These are phyloP conservation scores for Annulohypoxylon moriforme DNA, from an alignment of 495 filamentous ascomycete genomes.

Conservation along the genomic window DNA sequence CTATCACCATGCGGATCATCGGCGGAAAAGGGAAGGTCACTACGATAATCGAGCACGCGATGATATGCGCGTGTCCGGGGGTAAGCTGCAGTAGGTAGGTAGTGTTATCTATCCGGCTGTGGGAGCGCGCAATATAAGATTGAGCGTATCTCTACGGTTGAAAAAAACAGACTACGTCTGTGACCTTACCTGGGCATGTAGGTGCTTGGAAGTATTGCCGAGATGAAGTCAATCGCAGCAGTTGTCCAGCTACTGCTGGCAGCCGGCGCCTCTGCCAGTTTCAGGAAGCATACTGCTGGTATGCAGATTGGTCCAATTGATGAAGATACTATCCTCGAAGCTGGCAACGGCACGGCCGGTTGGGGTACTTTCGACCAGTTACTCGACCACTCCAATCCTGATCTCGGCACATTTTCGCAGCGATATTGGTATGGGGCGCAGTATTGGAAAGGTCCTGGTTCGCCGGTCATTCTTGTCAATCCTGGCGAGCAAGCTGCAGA, in stretches of 20 bases:
- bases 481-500: slow-evolving; percentile 68
- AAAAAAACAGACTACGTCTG: not conserved
- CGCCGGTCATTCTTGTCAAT: slow-evolving; percentile 66
- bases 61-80: slow-evolving; percentile 18
- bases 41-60: slow-evolving; percentile 35
- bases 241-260: slow-evolving; percentile 47
- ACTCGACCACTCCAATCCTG: slow-evolving; percentile 66
- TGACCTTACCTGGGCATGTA: slow-evolving; percentile 14
- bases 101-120: not conserved
- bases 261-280: slow-evolving; percentile 43
- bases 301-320: slow-evolving; percentile 49
- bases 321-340: slow-evolving; percentile 26
- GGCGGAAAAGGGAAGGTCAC: slow-evolving; percentile 36
- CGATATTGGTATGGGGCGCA: slow-evolving; percentile 66
- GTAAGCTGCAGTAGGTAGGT: slow-evolving; percentile 31
- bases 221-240: slow-evolving; percentile 44
- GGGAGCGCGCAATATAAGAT: slow-evolving; percentile 21
- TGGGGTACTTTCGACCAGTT: slow-evolving; percentile 63
- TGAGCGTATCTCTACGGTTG: slow-evolving; percentile 4
- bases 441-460: slow-evolving; percentile 67
- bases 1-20: slow-evolving; percentile 5
- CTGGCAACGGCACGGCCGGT: slow-evolving; percentile 33
- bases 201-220: slow-evolving; percentile 39
- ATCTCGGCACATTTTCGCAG: slow-evolving; percentile 67
- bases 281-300: slow-evolving; percentile 37